These are phyloP conservation scores for Colletotrichum neosansevieriae DNA, from an alignment of 2,329 filamentous ascomycete species.

Conservation along the genomic window DNA sequence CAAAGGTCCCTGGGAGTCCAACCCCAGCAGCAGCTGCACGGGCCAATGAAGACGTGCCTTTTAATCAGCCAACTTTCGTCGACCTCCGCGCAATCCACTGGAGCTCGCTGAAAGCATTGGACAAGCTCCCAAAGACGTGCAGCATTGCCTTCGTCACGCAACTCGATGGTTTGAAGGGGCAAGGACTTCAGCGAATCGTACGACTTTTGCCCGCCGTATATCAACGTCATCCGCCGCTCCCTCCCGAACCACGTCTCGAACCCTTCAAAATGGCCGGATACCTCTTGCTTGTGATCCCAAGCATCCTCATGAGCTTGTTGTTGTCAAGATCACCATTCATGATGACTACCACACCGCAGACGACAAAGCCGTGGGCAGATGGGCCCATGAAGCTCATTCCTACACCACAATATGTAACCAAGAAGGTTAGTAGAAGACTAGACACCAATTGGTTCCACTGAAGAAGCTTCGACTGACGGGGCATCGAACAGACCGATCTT, in stretches of 20 bases:
- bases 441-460: neutral
- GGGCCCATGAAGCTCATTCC: conserved; percentile 65
- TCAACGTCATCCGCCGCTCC: conserved; percentile 2
- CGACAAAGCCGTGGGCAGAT: conserved; percentile 63
- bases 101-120: conserved; percentile 4
- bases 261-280: conserved; percentile 37
- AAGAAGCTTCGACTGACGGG: conserved; percentile 30
- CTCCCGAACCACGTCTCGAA: conserved; percentile 13
- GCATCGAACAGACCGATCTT: conserved; percentile 60
- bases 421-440: conserved; percentile 55
- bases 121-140: conserved; percentile 21
- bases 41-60: conserved; percentile 32
- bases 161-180: conserved; percentile 10
- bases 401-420: conserved; percentile 65
- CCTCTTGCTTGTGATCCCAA: conserved; percentile 46
- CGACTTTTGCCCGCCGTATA: conserved; percentile 30
- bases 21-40: conserved; percentile 12
- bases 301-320: conserved; percentile 49
- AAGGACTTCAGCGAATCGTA: conserved; percentile 31
- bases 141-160: conserved; percentile 22
- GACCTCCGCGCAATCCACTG: neutral
- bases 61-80: conserved; percentile 32
- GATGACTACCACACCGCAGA: conserved; percentile 50
- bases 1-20: conserved; percentile 37
- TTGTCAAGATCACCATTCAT: conserved; percentile 51